Percentiles rank a stretch among this genome's conserved stretches.
Conservation (phyloP, 495 filamentous ascomycete species). For the Pyrenopolyporus hunteri region DNA sequence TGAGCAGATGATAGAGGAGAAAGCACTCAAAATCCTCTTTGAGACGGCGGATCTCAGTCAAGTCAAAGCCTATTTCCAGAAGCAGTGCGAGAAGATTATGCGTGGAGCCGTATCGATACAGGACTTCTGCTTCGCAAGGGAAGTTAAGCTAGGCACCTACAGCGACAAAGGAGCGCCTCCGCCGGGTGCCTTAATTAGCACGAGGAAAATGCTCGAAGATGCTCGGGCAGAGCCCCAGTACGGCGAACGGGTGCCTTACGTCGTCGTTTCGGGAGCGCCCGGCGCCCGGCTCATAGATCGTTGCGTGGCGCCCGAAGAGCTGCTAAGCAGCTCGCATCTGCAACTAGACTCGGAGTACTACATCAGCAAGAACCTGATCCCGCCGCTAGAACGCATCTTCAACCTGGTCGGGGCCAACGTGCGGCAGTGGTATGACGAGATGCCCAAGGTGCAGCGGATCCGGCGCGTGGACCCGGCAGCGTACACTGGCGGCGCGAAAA, state of each 20-base stretch:
- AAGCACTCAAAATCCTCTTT: conserved; percentile 83
- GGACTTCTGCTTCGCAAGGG: conserved; percentile 93
- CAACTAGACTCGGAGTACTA: conserved; percentile 97
- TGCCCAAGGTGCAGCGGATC: conserved; percentile 86
- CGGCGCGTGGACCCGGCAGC: conserved; percentile 57
- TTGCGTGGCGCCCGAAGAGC: conserved; percentile 82
- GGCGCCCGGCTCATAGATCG: conserved; percentile 87
- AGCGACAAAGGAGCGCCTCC: conserved; percentile 77
- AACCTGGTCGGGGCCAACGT: conserved; percentile 96
- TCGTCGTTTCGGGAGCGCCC: conserved; percentile 87
- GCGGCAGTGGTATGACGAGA: conserved; percentile 90
- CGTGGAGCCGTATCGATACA: conserved; percentile 84
- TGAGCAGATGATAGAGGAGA: conserved; percentile 97
- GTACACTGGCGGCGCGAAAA: conserved; percentile 27
- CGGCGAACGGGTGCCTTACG: conserved; percentile 92
- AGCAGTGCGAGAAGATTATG: conserved; percentile 93
- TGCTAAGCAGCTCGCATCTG: conserved; percentile 76
- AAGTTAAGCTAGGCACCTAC: conserved; percentile 91
- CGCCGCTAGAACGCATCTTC: conserved; percentile 94
- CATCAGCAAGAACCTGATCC: conserved; percentile 93
- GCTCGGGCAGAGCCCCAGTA: conserved; percentile 89
- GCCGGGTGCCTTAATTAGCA: conserved; percentile 85
- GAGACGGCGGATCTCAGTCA: conserved; percentile 85
- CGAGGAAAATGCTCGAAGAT: conserved; percentile 83
- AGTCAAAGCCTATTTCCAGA: conserved; percentile 90